These are phyloP conservation scores for Porphyra umbilicalis DNA, from an alignment of 31 red algal genomes.

Conservation along the genomic window DNA sequence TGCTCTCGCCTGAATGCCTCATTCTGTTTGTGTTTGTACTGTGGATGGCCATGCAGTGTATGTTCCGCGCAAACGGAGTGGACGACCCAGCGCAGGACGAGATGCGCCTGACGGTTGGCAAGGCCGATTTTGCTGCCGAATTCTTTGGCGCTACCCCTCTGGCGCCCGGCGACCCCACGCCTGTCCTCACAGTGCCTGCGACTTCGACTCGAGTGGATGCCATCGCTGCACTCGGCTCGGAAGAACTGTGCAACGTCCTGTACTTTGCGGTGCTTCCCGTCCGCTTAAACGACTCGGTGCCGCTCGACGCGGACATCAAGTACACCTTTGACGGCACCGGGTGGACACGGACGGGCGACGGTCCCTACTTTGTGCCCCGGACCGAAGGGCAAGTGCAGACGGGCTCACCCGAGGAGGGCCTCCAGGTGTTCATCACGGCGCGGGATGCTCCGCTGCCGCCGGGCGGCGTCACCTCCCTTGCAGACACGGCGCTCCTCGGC, in stretches of 20 bases:
- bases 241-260: slow-evolving; percentile 34
- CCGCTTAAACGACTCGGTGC: not conserved
- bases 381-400: not conserved
- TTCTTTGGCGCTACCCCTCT: not conserved
- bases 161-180: not conserved
- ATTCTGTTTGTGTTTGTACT: not conserved
- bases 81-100: not conserved
- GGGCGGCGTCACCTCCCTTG: not conserved
- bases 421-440: slow-evolving; percentile 29
- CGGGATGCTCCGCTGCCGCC: not conserved
- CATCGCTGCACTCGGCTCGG: not conserved
- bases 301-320: slow-evolving; percentile 7
- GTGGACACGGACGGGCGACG: slow-evolving; percentile 5
- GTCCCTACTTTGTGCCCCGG: slow-evolving; percentile 22
- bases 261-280: slow-evolving; percentile 30
- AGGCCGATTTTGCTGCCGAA: not conserved
- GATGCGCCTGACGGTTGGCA: not conserved
- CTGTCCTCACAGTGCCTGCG: not conserved
- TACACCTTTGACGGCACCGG: slow-evolving; percentile 14
- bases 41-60: slow-evolving; percentile 22
- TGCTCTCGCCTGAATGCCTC: too few relatives aligned
- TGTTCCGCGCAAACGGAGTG: slow-evolving; percentile 8
- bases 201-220: not conserved
- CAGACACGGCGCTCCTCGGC: not conserved
- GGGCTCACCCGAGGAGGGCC: slow-evolving; percentile 17